Base-by-base conservation (phyloP, 305 asterid species). In the Caryopteris hybrid region DNA sequence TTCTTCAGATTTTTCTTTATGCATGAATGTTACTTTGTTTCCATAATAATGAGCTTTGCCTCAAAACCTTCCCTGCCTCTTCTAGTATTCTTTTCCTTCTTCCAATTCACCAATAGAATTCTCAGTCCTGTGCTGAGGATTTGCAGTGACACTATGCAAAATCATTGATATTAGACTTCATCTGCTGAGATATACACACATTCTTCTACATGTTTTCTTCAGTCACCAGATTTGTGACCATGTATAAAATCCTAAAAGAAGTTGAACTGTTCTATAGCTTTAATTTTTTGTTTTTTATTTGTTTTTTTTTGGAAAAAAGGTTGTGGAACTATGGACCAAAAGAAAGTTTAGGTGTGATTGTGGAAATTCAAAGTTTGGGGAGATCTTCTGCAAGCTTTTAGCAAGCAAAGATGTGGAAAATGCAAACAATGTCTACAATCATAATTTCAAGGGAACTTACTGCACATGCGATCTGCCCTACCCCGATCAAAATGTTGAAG, bases 301-400 rank as follows among this genome's bases (percentile, higher is more conserved):
- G 58, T 13, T 43, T 50, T 73, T 36, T 52, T 47, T 34, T 56
- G 41, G 16, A 20, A 36, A 64, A 62, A 56, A 83, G 99, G 75
- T 95, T 71, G 88, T 88, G 82, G 99, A 95, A 79, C 90, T 95
- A 36, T 91, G 99, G 99, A 95, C 97, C 55, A 95, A 91, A 76
- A 86, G 98, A 76, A 88, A 88, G 68, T 91, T 95, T 66, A 84
- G 86, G 85, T 95, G 99, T 77, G 98, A 95, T 80, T 95, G 97
- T 89, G 99, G 99, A 59, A 94, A 94, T 78, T 94, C 99, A 18
- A 94, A 89, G 74, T 95, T 91, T 42, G 98, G 99, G 57, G 94
- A 79, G 74, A 81, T 80, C 76, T 88, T 65, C 84, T 95, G 99
- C 84, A 95, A 95, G 87, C 92, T 95, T 72, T 75, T 66, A 29